Evolutionary conservation across 2,329 filamentous ascomycete genomes (phyloP).

Genomic region (Alternaria sp.): DNA sequence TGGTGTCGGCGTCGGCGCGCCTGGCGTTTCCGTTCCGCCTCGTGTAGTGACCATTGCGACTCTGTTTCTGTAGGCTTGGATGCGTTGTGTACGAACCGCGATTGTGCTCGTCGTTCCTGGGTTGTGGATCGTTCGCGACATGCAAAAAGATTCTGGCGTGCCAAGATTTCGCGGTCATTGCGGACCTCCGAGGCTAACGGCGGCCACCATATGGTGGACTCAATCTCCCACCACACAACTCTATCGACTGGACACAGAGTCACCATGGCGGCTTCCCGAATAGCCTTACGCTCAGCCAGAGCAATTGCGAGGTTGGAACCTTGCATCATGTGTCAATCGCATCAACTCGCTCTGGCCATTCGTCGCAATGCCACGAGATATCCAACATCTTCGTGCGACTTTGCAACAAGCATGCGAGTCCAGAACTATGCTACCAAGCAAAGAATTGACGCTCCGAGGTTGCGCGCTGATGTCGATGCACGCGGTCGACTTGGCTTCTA

Average conservation of each 20-base stretch:
- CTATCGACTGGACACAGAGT: background rate
- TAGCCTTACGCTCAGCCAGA: slow-evolving; percentile 18
- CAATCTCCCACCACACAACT: background rate
- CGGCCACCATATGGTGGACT: background rate
- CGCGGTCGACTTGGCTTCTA: slow-evolving; percentile 32
- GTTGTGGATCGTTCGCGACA: slow-evolving; percentile 25
- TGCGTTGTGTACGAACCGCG: slow-evolving; percentile 24
- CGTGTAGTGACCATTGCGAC: slow-evolving; percentile 48
- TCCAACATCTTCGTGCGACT: background rate
- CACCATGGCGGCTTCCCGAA: slow-evolving; percentile 32
- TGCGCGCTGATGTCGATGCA: slow-evolving; percentile 32
- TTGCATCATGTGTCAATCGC: slow-evolving; percentile 33
- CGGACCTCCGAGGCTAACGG: slow-evolving; percentile 28
- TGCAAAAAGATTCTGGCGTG: slow-evolving; percentile 25
- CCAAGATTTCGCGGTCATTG: slow-evolving; percentile 36
- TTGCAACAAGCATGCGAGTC: slow-evolving; percentile 2
- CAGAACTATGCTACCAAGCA: slow-evolving; percentile 27
- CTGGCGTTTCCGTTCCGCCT: slow-evolving; percentile 40
- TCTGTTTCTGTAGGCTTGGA: slow-evolving; percentile 12
- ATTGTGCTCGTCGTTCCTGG: slow-evolving; percentile 31
- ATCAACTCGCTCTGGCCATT: slow-evolving; percentile 10
- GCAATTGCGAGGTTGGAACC: slow-evolving; percentile 13
- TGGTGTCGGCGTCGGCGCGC: slow-evolving; percentile 21
- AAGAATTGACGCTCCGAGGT: slow-evolving; percentile 23
- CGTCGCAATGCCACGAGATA: slow-evolving; percentile 14